Evolutionary conservation across 108 stramenopile species (phyloP), one percentile per base, ranked within the genome.

Genomic region (Nitzschia sp.): DNA sequence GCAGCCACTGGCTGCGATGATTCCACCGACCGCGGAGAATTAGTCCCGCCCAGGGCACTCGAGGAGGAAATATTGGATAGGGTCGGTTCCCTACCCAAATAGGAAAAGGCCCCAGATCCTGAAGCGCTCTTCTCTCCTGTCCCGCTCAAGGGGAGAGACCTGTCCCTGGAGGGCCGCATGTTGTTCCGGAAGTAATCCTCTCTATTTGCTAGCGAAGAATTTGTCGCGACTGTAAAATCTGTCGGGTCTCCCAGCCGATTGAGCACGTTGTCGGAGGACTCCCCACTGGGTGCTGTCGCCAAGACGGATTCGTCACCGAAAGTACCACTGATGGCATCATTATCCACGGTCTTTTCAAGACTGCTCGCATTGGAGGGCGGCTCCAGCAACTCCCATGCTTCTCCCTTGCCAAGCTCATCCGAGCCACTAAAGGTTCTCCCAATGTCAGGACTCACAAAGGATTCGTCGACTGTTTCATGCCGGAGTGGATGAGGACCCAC

Each of bases 311-410:
- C 21, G 25, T 66, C 66, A 29, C 46, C 35, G 25, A 55, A 35
- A n/a, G 41, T 25, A 8, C 33, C 41, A 19, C 21, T 22, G n/a
- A n/a, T n/a, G 13, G 36, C 41, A 9, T 19, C 25, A 30, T 35
- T 45, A 13, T 30, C 32, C 5, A 6, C 30, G 3, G 21, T 11
- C 30, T 30, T 56, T 32, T 56, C 55, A 9, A 2, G 60, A 45
- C 35, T 41, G n/a, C 30, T 32, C 11, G n/a, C 36, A 31, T 48
- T 29, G 3, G 72, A 67, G 26, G 83, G 83, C 9, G 62, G 56
- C 23, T 85, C 84, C 34, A 85, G 58, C 32, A 85, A 52, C 53
- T 85, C 84, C 84, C 84, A 85, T 33, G 84, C 78, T 13, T 79
- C 84, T 46, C 55, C 54, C 29, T 71, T 78, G 17, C 61, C 73